Base-by-base conservation (phyloP, 257 asterid genomes). In the Solanum megistacrolobum region DNA sequence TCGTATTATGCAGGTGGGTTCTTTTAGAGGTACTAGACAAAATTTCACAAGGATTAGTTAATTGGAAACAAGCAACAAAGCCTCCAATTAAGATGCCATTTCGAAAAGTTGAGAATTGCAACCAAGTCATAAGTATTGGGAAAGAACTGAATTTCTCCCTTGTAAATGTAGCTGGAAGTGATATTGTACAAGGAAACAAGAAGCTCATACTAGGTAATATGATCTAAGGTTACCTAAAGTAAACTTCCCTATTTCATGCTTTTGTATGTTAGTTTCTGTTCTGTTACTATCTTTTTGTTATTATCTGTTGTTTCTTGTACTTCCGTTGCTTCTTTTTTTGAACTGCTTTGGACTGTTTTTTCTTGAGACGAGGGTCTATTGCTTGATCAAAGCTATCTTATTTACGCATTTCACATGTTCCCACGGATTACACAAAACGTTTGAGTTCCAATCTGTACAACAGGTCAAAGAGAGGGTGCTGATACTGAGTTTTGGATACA, bases 111-210 rank as follows among this genome's bases (percentile, higher is more conserved):
- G 99, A 95, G 92, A 96, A 96, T 83, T 93, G 98, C 93, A 96
- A 96, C 93, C 98, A 96, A 94, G 98, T 94, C 31, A 87, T 96
- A 86, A 92, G 96, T 9, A 93, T 96, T 87, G 98, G 98, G 91
- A 96, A 95, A 90, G 93, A 92, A 35, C 89, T 96, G 89, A 93
- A 94, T 89, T 93, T 96, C 92, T 95, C 99, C 79, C 98, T 96
- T 8, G 99, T 96, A 83, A 96, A 96, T 90, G 96, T 96, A 36
- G 98, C 98, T 62, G 99, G 99, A 91, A 94, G 92, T 85, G 99
- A 95, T 89, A 92, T 96, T 11, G 96, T 96, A 86, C 98, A 96
- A 90, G 98, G 99, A 92, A 96, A 96, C 92, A 96, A 96, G 94
- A 95, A 96, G 94, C 98, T 96, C 88, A 93, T 95, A 84, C 86